Evolutionary conservation across 164 flowering plant genomes (phyloP).

Genomic region (Vitis rotundifolia): DNA sequence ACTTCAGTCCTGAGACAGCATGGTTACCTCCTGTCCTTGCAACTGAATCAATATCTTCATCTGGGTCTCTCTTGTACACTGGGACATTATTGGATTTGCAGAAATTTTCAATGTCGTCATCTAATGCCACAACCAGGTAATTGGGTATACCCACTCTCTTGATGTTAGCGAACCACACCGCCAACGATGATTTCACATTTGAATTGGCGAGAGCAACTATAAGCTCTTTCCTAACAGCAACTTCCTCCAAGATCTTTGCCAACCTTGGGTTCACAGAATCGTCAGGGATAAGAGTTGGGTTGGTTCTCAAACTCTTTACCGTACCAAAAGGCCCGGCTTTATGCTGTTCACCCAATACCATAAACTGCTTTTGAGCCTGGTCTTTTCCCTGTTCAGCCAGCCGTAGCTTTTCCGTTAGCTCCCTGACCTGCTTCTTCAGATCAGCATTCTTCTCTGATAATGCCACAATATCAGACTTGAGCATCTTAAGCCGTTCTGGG

Average conservation of each 20-base stretch:
- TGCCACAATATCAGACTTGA: slow-evolving; percentile 51
- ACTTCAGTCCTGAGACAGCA: slow-evolving; percentile 89
- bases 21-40: slow-evolving; percentile 73
- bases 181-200: slow-evolving; percentile 70
- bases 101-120: slow-evolving; percentile 33
- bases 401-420: slow-evolving; percentile 59
- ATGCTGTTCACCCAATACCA: slow-evolving; percentile 48
- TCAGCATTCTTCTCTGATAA: slow-evolving; percentile 59
- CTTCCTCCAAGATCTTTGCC: slow-evolving; percentile 62
- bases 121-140: slow-evolving; percentile 88
- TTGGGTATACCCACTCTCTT: slow-evolving; percentile 74
- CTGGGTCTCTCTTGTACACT: slow-evolving; percentile 69
- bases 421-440: slow-evolving; percentile 66
- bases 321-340: slow-evolving; percentile 92
- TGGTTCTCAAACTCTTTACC: slow-evolving; percentile 81
- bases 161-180: slow-evolving; percentile 78
- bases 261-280: slow-evolving; percentile 82
- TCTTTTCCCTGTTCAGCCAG: slow-evolving; percentile 67
- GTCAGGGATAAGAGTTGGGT: slow-evolving; percentile 77
- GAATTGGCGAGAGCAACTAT: slow-evolving; percentile 84
- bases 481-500: slow-evolving; percentile 45
- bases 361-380: slow-evolving; percentile 56
- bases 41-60: slow-evolving; percentile 61
- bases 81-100: slow-evolving; percentile 41
- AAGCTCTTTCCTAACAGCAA: slow-evolving; percentile 72